These are phyloP conservation scores for Xerocomellus amylosporus DNA, from an alignment of 768 basidiomycete species.

Conservation along the genomic window DNA sequence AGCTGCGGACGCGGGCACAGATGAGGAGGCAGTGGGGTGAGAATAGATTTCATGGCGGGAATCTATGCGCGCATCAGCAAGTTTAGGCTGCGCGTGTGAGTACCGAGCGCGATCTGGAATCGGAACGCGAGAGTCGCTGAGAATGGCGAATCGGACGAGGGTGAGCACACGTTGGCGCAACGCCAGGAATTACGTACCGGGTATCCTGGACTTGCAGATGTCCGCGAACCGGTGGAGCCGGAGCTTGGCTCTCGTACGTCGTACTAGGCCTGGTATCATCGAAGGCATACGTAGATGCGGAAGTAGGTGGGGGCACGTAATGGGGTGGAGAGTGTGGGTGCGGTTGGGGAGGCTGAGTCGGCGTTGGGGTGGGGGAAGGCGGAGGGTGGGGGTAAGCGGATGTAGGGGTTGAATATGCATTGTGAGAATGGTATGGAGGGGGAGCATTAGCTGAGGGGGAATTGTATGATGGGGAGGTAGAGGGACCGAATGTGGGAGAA, in stretches of 20 bases:
- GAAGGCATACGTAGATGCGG: conserved; percentile 20
- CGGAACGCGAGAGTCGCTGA: conserved; percentile 24
- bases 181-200: conserved; percentile 16
- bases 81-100: conserved; percentile 17
- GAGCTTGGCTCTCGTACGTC: conserved; percentile 18
- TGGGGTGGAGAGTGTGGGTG: conserved; percentile 21
- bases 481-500: conserved; percentile 24
- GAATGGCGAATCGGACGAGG: conserved; percentile 10
- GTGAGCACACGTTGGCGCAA: not conserved
- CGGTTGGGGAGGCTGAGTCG: conserved; percentile 24
- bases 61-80: conserved; percentile 23
- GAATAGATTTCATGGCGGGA: conserved; percentile 27
- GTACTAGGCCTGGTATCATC: conserved; percentile 19
- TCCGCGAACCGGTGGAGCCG: conserved; percentile 15
- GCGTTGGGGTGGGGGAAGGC: conserved; percentile 31
- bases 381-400: conserved; percentile 29
- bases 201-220: conserved; percentile 22
- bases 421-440: conserved; percentile 17
- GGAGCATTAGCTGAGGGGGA: conserved; percentile 10
- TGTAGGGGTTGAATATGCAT: conserved; percentile 24
- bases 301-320: conserved; percentile 21
- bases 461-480: conserved; percentile 20
- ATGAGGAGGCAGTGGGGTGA: conserved; percentile 11
- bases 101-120: conserved; percentile 24
- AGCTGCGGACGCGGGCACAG: conserved; percentile 15